Evolutionary conservation across 1,139 yeast genomes (phyloP).

Genomic region (Yamadazyma mexicana): DNA sequence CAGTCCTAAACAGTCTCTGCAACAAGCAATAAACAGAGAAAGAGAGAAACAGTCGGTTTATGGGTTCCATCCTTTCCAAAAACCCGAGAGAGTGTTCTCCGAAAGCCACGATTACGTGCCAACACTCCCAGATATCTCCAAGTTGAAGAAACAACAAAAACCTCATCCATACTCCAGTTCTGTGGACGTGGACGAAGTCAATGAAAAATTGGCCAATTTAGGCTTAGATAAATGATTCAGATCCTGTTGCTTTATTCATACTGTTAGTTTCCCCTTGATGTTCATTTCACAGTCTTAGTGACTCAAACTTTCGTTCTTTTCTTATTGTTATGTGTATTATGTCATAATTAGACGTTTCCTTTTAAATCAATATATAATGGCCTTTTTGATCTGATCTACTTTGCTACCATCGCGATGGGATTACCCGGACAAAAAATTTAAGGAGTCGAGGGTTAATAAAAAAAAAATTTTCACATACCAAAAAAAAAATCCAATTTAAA

Average conservation of each 20-base stretch:
- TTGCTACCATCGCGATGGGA: constrained; percentile 1
- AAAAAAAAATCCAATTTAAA: constrained; percentile 6
- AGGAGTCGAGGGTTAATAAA: constrained; percentile 3
- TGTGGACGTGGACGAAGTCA: constrained; percentile 13
- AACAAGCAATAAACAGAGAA: not conserved
- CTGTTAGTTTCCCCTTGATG: too few species aligned
- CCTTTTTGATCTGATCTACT: not conserved
- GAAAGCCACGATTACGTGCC: constrained; percentile 29
- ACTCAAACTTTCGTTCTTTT: too few species aligned
- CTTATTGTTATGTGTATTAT: too few species aligned
- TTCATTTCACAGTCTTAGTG: too few species aligned
- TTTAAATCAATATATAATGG: not conserved
- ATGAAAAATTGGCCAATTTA: constrained; percentile 14
- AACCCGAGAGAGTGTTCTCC: constrained; percentile 36
- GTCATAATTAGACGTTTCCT: not conserved
- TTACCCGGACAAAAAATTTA: constrained; percentile 8
- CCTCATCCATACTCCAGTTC: constrained; percentile 8
- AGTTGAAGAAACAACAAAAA: constrained; percentile 13
- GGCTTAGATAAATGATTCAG: constrained; percentile 3
- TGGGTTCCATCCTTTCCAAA: constrained; percentile 19
- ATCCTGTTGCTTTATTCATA: too few species aligned
- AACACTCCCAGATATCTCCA: constrained; percentile 19
- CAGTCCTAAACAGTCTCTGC: not conserved
- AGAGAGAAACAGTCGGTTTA: constrained; percentile 13
- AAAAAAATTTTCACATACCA: constrained; percentile 12